Base-by-base conservation (phyloP, 306 rosid genomes). In the Coriaria nepalensis region DNA sequence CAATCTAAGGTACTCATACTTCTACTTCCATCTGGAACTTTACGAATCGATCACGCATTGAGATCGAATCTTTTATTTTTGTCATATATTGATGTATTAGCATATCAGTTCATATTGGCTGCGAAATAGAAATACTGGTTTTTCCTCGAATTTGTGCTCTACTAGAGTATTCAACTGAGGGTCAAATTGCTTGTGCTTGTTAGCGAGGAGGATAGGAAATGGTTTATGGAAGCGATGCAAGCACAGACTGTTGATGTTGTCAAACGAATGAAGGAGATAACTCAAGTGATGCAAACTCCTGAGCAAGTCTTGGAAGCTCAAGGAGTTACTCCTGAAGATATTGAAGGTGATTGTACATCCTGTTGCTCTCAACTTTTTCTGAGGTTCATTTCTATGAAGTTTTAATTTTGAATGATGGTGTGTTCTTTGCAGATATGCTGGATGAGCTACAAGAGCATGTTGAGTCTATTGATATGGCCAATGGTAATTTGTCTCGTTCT, bases 221-320 rank as follows among this genome's bases (percentile, higher is more conserved):
- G 93, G 93, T 82, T 92, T 52, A 85, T 73, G 98, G 98, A 92
- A 66, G 93, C 98, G 0, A 64, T 92, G 93, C 94, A 92, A 68
- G 59, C 87, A 2, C 94, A 85, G 68, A 77, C 57, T 8, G 33
- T 92, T 45, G 98, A 92, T 74, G 81, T 85, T 15, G 42, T 79
- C 14, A 82, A 85, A 70, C 87, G 98, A 37, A 92, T 92, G 98
- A 92, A 81, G 60, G 96, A 92, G 65, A 92, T 92, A 35, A 75
- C 94, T 5, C 77, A 73, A 43, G 86, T 92, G 11, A 85, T 92
- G 96, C 77, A 82, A 53, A 82, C 93, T 50, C 96, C 98, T 41
- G 81, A 82, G 49, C 68, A 79, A 62, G 93, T 79, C 53, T 73
- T 92, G 87, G 90, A 85, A 66, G 57, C 76, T 50, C 98, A 92